A percentile compares a stretch with the other conserved stretches of the same genome.
phyloP scores from a whole-genome alignment of 148 eudicot genomes.

The Camellia lanceoleosa region DNA sequence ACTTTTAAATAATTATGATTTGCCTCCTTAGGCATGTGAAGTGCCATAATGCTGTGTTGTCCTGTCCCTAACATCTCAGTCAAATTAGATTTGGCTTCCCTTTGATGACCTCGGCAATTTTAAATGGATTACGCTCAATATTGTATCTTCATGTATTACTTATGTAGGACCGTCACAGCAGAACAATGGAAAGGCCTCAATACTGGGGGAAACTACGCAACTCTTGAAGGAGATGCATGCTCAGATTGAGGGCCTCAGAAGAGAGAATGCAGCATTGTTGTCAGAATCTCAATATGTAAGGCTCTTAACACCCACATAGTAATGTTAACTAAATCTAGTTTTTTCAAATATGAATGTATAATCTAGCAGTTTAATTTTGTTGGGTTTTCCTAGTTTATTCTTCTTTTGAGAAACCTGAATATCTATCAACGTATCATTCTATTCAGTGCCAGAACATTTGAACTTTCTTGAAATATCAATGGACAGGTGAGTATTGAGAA shows the following conservation, averaged over 20 bases:
- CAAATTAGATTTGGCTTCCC: not conserved
- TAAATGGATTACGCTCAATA: not conserved
- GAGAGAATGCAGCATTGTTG: constrained; percentile 62
- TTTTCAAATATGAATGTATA: not conserved
- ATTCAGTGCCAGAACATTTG: not conserved
- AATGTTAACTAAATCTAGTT: not conserved
- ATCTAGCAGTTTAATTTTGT: not conserved
- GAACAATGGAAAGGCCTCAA: constrained; percentile 69
- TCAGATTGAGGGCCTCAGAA: constrained; percentile 59
- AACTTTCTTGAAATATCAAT: constrained; percentile 7
- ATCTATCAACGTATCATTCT: not conserved
- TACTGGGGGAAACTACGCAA: constrained; percentile 58
- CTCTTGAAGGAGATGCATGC: constrained; percentile 50
- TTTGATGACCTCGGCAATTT: not conserved
- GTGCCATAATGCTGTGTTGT: not conserved
- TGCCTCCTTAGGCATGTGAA: not conserved
- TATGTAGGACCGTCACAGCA: constrained; percentile 55
- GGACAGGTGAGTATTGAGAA: constrained; percentile 61
- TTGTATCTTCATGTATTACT: constrained; percentile 8
- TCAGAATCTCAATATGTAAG: constrained; percentile 89
- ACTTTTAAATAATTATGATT: not conserved
- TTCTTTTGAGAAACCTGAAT: not conserved
- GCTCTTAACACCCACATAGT: not conserved
- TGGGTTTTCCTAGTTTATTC: not conserved
- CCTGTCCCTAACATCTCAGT: not conserved